Evolutionary conservation across 2,329 filamentous ascomycete species (phyloP).

Genomic region (Aphanoascus verrucosus): DNA sequence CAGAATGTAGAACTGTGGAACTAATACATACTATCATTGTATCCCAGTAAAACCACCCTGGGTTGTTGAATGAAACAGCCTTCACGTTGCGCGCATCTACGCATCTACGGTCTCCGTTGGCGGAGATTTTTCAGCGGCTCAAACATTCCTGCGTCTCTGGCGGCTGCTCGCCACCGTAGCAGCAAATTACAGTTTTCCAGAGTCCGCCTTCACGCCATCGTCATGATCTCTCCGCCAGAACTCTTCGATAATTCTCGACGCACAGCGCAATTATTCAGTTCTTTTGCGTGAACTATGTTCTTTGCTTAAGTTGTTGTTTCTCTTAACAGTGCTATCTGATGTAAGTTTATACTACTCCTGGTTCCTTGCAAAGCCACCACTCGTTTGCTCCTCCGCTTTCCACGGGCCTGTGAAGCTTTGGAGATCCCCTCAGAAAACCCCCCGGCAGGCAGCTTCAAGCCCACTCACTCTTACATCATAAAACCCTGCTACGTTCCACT

Average conservation of each 20-base stretch:
- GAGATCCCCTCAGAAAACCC: not conserved
- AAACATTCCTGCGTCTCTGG: slow-evolving; percentile 13
- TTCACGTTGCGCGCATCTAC: not conserved
- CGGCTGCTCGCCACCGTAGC: not conserved
- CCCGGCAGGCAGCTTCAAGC: not conserved
- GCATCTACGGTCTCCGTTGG: not conserved
- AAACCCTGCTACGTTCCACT: not conserved
- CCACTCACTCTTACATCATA: slow-evolving; percentile 2
- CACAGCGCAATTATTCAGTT: not conserved
- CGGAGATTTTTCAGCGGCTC: not conserved
- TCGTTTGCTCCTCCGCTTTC: not conserved
- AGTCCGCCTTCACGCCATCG: slow-evolving; percentile 6
- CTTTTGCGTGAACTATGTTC: not conserved
- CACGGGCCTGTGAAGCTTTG: not conserved
- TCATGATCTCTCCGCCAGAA: not conserved
- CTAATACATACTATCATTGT: slow-evolving; percentile 17
- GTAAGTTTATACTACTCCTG: not conserved
- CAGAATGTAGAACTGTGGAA: not conserved
- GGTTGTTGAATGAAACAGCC: not conserved
- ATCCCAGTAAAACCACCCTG: not conserved
- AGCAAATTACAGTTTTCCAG: slow-evolving; percentile 7
- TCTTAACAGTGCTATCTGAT: not conserved
- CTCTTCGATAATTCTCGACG: not conserved
- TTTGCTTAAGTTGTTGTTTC: not conserved
- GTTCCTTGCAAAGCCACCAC: not conserved